Conservation (phyloP, 768 basidiomycete genomes). For the Rhizopogon rudus region DNA sequence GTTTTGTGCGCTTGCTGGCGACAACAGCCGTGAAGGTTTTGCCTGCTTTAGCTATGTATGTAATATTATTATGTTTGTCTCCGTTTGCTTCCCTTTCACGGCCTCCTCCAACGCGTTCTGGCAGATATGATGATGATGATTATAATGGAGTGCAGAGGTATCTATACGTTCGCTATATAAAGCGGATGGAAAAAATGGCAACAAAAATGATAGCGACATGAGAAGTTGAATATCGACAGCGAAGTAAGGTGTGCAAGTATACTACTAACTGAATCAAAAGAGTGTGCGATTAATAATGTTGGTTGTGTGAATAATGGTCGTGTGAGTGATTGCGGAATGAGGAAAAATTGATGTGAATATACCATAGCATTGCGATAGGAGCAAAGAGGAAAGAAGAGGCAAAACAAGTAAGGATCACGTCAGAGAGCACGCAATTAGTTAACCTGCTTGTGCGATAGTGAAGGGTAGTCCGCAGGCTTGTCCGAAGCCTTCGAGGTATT, state of each 20-base stretch:
- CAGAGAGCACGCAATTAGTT: slow-evolving; percentile 13
- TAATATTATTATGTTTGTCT: slow-evolving; percentile 20
- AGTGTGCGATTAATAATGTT: slow-evolving; percentile 32
- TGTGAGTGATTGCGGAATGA: slow-evolving; percentile 25
- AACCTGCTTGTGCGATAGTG: slow-evolving; percentile 19
- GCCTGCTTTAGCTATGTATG: slow-evolving; percentile 4
- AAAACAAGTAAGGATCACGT: slow-evolving; percentile 4
- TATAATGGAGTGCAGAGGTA: slow-evolving; percentile 12
- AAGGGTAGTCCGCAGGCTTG: slow-evolving; percentile 26
- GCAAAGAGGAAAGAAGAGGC: slow-evolving; percentile 11
- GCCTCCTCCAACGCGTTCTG: not conserved
- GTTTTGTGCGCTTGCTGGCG: slow-evolving; percentile 3
- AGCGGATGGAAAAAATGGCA: slow-evolving; percentile 1
- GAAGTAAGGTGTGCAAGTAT: slow-evolving; percentile 21
- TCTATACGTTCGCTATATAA: slow-evolving; percentile 13
- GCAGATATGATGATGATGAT: slow-evolving; percentile 7
- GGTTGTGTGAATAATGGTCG: slow-evolving; percentile 26
- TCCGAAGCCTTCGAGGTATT: slow-evolving; percentile 23
- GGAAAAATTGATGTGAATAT: slow-evolving; percentile 26
- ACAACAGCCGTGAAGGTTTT: not conserved
- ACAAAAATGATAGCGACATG: slow-evolving; percentile 15
- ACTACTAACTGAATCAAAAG: slow-evolving; percentile 17
- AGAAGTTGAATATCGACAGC: slow-evolving; percentile 26
- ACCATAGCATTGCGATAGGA: slow-evolving; percentile 33
- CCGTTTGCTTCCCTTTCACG: slow-evolving; percentile 15